Evolutionary conservation across 2,329 filamentous ascomycete genomes (phyloP).

Genomic region (Zasmidium angulare): DNA sequence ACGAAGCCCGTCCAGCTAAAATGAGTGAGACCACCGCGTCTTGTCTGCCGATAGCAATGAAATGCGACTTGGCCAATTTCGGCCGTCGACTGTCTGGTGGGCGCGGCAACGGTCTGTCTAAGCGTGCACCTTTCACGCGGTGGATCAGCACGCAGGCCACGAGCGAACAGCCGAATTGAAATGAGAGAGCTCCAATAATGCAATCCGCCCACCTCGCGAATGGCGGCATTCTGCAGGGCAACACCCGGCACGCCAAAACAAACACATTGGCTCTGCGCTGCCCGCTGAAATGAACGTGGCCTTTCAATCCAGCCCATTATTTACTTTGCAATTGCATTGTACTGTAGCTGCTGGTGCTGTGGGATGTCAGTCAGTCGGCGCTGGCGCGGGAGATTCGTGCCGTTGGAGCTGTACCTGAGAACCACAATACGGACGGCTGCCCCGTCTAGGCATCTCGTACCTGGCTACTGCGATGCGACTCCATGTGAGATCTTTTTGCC

Average conservation of each 20-base stretch:
- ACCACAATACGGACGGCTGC: neutral
- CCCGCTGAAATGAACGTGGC: neutral
- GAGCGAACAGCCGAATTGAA: slow-evolving; percentile 19
- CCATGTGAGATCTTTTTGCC: neutral
- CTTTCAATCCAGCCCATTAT: neutral
- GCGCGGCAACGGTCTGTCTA: slow-evolving; percentile 9
- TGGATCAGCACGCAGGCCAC: slow-evolving; percentile 11
- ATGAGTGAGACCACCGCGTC: neutral
- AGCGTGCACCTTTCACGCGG: neutral
- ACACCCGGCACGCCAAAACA: slow-evolving; percentile 11
- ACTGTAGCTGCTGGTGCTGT: neutral
- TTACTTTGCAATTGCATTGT: neutral
- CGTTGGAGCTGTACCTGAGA: neutral
- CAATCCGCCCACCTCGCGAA: neutral
- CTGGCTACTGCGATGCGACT: neutral
- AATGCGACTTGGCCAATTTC: slow-evolving; percentile 20
- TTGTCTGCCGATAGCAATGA: slow-evolving; percentile 6
- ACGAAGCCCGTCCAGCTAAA: neutral
- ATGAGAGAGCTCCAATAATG: slow-evolving; percentile 16
- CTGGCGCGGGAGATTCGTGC: neutral
- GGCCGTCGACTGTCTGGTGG: slow-evolving; percentile 2
- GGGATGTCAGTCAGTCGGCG: neutral
- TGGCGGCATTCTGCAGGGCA: slow-evolving; percentile 7
- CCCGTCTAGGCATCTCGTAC: neutral
- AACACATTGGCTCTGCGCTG: neutral